These are phyloP conservation scores for Carex littledalei DNA, from an alignment of 176 grass and related monocot species.

Conservation along the genomic window DNA sequence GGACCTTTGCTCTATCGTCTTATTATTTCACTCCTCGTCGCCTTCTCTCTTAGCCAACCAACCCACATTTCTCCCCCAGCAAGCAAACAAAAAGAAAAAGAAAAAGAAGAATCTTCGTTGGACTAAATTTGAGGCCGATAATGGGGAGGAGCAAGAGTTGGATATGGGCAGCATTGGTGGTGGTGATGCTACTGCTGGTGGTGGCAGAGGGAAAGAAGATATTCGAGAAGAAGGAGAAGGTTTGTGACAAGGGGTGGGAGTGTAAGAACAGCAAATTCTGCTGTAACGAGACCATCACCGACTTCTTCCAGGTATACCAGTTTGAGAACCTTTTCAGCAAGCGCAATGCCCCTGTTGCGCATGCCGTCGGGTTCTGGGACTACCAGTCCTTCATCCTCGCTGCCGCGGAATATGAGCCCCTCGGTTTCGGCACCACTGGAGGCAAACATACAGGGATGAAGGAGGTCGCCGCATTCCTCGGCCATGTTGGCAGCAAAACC, in stretches of 20 bases:
- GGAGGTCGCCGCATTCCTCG: slow-evolving; percentile 91
- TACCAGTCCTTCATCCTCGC: slow-evolving; percentile 77
- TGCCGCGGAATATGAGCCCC: slow-evolving; percentile 52
- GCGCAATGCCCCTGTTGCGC: slow-evolving; percentile 45
- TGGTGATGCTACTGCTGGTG: slow-evolving; percentile 8
- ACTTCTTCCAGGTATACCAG: slow-evolving; percentile 78
- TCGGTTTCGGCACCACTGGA: slow-evolving; percentile 80
- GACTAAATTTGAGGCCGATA: background rate
- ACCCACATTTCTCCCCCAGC: slow-evolving; percentile 5
- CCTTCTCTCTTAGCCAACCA: background rate
- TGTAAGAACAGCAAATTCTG: slow-evolving; percentile 73
- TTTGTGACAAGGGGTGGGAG: slow-evolving; percentile 81
- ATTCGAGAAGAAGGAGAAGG: slow-evolving; percentile 29
- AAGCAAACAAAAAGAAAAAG: background rate
- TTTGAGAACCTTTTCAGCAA: slow-evolving; percentile 89
- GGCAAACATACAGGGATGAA: slow-evolving; percentile 49
- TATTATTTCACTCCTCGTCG: background rate
- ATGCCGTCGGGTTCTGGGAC: slow-evolving; percentile 69
- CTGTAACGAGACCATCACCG: slow-evolving; percentile 74
- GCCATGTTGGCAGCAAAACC: slow-evolving; percentile 74
- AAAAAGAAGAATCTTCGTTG: background rate
- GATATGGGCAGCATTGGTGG: slow-evolving; percentile 4
- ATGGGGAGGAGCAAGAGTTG: slow-evolving; percentile 10
- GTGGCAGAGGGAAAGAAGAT: slow-evolving; percentile 20
- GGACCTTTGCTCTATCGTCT: background rate